phyloP scores from a whole-genome alignment of 2,329 filamentous ascomycete genomes.

The Xylaria sp. region DNA sequence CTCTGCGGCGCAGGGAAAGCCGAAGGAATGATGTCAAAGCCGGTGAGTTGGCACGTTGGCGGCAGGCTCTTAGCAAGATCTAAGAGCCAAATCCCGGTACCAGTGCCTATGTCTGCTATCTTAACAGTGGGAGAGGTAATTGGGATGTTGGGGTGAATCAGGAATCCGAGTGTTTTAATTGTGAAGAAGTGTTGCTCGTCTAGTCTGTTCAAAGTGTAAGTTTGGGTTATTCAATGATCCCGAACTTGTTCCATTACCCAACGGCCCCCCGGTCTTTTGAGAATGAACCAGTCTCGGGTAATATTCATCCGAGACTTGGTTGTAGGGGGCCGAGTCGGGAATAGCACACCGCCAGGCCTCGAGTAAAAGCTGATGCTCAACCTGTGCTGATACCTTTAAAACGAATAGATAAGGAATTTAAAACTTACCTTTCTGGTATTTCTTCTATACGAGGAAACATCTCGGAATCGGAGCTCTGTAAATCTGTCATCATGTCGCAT shows the following conservation, averaged over 20 bases:
- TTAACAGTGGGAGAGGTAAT: neutral
- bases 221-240: neutral
- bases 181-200: neutral
- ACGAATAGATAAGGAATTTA: neutral
- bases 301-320: neutral
- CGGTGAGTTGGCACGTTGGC: neutral
- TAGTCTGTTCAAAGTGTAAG: neutral
- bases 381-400: neutral
- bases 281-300: neutral
- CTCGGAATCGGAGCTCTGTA: neutral
- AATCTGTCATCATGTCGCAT: neutral
- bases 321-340: neutral
- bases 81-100: neutral
- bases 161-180: neutral
- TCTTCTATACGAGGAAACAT: neutral
- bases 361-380: neutral
- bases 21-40: neutral
- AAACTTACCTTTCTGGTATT: neutral
- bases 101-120: constrained; percentile 1
- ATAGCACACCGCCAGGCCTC: neutral
- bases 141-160: neutral
- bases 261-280: neutral
- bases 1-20: neutral
- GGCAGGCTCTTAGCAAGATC: neutral
- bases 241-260: neutral